phyloP scores from a whole-genome alignment of 1,139 yeast genomes.

The Chernovozyma sophiae-reginae region DNA sequence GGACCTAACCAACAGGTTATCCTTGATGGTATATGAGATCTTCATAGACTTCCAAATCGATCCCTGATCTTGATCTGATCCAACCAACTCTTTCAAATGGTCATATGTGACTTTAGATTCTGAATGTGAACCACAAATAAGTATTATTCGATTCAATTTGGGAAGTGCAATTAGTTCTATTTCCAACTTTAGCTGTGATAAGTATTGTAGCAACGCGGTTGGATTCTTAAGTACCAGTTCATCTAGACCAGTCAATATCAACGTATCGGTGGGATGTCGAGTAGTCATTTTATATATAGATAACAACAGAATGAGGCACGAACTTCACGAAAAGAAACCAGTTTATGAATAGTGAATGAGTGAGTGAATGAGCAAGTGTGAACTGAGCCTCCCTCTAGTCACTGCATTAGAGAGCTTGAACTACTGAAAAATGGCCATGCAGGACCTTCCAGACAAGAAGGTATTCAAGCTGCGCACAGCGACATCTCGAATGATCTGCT shows the following conservation, averaged over 20 bases:
- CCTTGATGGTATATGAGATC: conserved; percentile 32
- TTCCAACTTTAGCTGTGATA: conserved; percentile 22
- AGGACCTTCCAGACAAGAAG: no score
- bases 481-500: no score
- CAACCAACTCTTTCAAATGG: conserved; percentile 13
- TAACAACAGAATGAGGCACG: no score
- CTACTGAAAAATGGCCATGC: no score
- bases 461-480: no score
- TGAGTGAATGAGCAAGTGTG: no score
- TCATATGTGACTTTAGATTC: conserved; percentile 20
- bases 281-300: no score
- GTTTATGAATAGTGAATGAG: no score
- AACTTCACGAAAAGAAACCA: no score
- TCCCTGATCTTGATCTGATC: background rate
- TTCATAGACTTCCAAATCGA: conserved; percentile 15
- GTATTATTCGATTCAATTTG: conserved; percentile 31
- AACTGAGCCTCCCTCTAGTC: no score
- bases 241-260: conserved; percentile 33
- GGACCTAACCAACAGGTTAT: conserved; percentile 21
- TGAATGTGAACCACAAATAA: conserved; percentile 26
- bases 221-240: conserved; percentile 23
- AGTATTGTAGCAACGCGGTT: conserved; percentile 18
- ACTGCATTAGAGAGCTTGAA: no score
- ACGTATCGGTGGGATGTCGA: conserved; percentile 35
- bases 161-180: conserved; percentile 35